These are phyloP conservation scores for Pleurotus citrinopileatus DNA, from an alignment of 768 basidiomycete species.

Conservation along the genomic window DNA sequence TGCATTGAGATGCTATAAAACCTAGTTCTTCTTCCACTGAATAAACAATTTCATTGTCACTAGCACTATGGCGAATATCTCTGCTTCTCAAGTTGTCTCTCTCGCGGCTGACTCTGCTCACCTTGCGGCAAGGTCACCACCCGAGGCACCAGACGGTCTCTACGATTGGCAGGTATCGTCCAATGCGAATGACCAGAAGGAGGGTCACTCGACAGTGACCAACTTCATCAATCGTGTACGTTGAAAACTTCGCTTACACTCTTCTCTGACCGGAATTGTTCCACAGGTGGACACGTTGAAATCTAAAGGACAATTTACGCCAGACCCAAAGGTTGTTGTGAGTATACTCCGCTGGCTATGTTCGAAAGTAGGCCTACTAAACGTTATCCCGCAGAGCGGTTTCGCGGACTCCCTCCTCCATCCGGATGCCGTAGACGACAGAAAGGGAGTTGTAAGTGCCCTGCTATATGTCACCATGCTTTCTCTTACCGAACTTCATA, in stretches of 20 bases:
- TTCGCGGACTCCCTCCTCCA: constrained; percentile 25
- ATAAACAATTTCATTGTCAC: not conserved
- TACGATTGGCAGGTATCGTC: constrained; percentile 40
- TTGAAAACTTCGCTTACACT: not conserved
- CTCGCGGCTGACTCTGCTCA: constrained; percentile 30
- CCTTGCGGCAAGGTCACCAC: constrained; percentile 33
- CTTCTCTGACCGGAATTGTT: not conserved
- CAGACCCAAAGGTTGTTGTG: constrained; percentile 22
- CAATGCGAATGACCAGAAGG: constrained; percentile 21
- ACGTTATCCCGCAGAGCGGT: constrained; percentile 20
- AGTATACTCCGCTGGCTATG: constrained; percentile 7
- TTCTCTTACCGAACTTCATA: constrained; percentile 8
- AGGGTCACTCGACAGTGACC: constrained; percentile 33
- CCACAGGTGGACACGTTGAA: constrained; percentile 19
- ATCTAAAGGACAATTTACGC: constrained; percentile 21
- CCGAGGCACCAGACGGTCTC: constrained; percentile 39
- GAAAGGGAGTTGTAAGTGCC: constrained; percentile 28
- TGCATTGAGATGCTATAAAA: not conserved
- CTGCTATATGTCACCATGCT: not conserved
- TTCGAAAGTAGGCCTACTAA: not conserved
- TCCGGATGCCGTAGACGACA: constrained; percentile 41
- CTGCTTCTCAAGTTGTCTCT: constrained; percentile 21
- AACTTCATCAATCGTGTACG: constrained; percentile 26
- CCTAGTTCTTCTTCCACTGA: not conserved
- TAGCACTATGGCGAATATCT: constrained; percentile 13